Evolutionary conservation across 805 yeast genomes (phyloP).

Genomic region (Ogataea parapolymorpha): DNA sequence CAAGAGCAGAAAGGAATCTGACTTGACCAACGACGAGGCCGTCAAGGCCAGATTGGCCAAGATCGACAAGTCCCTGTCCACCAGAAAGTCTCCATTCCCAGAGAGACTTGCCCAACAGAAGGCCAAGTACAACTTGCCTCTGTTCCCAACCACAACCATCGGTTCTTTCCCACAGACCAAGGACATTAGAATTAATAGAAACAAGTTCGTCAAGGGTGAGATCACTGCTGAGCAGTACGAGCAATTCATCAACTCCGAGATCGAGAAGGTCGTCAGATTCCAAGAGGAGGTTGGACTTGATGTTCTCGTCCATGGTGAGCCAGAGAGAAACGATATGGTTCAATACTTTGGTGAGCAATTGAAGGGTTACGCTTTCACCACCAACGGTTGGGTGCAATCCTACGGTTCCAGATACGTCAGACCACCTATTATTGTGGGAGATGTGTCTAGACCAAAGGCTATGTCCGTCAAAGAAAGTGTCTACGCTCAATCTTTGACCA

Average conservation of each 20-base stretch:
- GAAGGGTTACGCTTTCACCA: conserved; percentile 97
- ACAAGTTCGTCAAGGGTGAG: conserved; percentile 96
- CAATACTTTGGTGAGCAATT: conserved; percentile 99
- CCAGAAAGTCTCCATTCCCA: conserved; percentile 85
- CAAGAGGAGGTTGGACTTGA: conserved; percentile 99
- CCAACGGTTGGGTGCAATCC: conserved; percentile 99
- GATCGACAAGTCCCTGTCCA: conserved; percentile 69
- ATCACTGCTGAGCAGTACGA: conserved; percentile 94
- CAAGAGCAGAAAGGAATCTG: conserved; percentile 79
- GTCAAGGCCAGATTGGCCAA: conserved; percentile 85
- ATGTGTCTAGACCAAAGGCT: conserved; percentile 95
- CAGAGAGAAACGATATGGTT: conserved; percentile 99
- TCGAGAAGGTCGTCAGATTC: conserved; percentile 93
- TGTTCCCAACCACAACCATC: conserved; percentile 99
- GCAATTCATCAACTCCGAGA: conserved; percentile 94
- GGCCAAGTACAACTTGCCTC: conserved; percentile 84
- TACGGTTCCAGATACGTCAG: conserved; percentile 99
- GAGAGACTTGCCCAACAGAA: conserved; percentile 86
- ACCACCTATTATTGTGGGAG: conserved; percentile 99
- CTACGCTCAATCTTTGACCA: conserved; percentile 95
- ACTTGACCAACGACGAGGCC: conserved; percentile 85
- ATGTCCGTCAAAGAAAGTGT: conserved; percentile 99
- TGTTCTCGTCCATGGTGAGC: conserved; percentile 99
- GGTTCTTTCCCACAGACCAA: conserved; percentile 99
- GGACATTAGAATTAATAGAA: conserved; percentile 98